These are phyloP conservation scores for Penicillium egyptiacum DNA, from an alignment of 495 filamentous ascomycete species.

Conservation along the genomic window DNA sequence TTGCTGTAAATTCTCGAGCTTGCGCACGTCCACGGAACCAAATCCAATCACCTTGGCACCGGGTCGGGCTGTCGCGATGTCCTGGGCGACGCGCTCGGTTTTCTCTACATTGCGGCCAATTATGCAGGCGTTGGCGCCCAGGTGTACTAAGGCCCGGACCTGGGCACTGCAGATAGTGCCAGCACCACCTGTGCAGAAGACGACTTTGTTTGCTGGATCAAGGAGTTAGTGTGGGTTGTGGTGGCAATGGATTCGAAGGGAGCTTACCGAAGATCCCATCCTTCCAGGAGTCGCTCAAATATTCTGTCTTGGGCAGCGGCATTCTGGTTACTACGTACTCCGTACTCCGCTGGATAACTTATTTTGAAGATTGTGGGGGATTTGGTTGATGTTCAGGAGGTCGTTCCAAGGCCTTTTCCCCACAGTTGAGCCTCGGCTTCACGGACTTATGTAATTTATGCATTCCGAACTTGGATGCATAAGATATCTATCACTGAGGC, in stretches of 20 bases:
- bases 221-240: constrained; percentile 9
- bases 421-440: constrained; percentile 1
- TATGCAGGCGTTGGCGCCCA: constrained; percentile 92
- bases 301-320: constrained; percentile 69
- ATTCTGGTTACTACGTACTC: constrained; percentile 21
- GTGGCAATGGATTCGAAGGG: neutral
- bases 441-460: neutral
- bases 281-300: constrained; percentile 78
- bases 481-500: no score
- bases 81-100: constrained; percentile 73
- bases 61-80: constrained; percentile 73
- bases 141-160: constrained; percentile 83
- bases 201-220: constrained; percentile 72
- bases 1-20: constrained; percentile 62
- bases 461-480: neutral
- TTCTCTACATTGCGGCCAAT: constrained; percentile 88
- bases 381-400: neutral
- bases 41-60: constrained; percentile 85
- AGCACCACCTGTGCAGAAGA: constrained; percentile 94
- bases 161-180: constrained; percentile 93
- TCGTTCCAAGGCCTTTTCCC: neutral
- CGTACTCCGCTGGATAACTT: neutral
- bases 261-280: constrained; percentile 75
- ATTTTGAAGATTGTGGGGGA: neutral
- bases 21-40: constrained; percentile 80